Percentiles rank a stretch among this genome's conserved stretches.
phyloP scores from a whole-genome alignment of 306 rosid species.

The Vicia faba region DNA sequence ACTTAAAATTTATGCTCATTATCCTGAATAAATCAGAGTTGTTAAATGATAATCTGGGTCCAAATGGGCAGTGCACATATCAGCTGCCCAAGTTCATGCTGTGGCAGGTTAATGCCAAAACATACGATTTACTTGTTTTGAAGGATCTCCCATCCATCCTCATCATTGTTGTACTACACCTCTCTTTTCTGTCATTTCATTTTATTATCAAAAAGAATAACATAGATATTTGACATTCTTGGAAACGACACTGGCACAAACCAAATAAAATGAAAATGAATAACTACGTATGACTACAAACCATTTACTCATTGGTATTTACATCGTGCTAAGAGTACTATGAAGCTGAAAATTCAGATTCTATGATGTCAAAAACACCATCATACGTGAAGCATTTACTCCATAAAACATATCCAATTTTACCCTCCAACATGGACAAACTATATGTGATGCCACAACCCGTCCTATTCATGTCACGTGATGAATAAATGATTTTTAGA shows the following conservation, averaged over 20 bases:
- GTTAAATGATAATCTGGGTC: conserved; percentile 5
- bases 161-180: not conserved
- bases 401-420: not conserved
- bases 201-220: not conserved
- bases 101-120: not conserved
- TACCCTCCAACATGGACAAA: conserved; percentile 16
- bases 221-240: not conserved
- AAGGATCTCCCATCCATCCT: conserved; percentile 8
- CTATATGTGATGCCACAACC: not conserved
- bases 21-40: conserved; percentile 4
- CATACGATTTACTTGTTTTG: not conserved
- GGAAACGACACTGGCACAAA: not conserved
- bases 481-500: not conserved
- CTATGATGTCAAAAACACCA: conserved; percentile 5
- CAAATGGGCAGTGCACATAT: not conserved
- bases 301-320: not conserved
- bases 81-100: not conserved
- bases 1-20: not conserved
- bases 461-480: not conserved
- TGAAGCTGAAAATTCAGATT: not conserved
- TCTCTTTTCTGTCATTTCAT: conserved; percentile 8
- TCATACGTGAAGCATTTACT: not conserved
- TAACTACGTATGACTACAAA: not conserved
- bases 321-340: not conserved
- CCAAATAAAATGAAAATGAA: no score